Percentiles rank a stretch among this genome's conserved stretches.
Evolutionary conservation across 352 stramenopile genomes (phyloP).

Genomic region (Pythium dissimile): DNA sequence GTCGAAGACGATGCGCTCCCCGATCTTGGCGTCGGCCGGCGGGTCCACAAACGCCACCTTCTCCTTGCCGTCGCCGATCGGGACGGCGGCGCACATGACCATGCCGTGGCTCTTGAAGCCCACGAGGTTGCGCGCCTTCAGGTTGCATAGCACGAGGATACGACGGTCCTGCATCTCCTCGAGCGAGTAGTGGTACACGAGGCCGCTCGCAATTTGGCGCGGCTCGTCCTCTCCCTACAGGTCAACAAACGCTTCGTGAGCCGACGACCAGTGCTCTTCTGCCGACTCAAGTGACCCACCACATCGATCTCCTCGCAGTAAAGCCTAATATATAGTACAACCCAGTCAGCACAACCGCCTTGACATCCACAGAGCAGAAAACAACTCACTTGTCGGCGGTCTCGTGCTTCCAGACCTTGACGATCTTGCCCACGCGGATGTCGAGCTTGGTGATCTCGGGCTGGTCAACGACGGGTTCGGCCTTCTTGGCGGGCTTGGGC

Average conservation of each 20-base stretch:
- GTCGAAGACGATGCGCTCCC: slow-evolving; percentile 73
- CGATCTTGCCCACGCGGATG: slow-evolving; percentile 89
- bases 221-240: slow-evolving; percentile 62
- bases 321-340: slow-evolving; percentile 34
- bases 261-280: neutral
- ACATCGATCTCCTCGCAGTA: slow-evolving; percentile 93
- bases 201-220: slow-evolving; percentile 81
- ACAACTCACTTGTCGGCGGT: slow-evolving; percentile 76
- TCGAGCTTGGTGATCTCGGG: slow-evolving; percentile 90
- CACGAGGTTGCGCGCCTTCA: slow-evolving; percentile 89
- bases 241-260: neutral
- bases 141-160: slow-evolving; percentile 89
- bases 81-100: slow-evolving; percentile 84
- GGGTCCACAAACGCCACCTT: slow-evolving; percentile 84
- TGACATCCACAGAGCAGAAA: neutral
- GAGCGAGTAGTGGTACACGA: slow-evolving; percentile 86
- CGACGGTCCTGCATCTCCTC: slow-evolving; percentile 84
- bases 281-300: neutral
- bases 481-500: slow-evolving; percentile 41
- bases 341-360: neutral
- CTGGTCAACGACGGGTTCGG: slow-evolving; percentile 47
- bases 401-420: slow-evolving; percentile 92
- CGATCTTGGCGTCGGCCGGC: slow-evolving; percentile 63
- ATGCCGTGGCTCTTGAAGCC: slow-evolving; percentile 91
- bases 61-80: slow-evolving; percentile 69